A percentile compares a stretch with the other conserved stretches of the same genome.
phyloP scores from a whole-genome alignment of 257 asterid species.

The Galeopsis tetrahit region DNA sequence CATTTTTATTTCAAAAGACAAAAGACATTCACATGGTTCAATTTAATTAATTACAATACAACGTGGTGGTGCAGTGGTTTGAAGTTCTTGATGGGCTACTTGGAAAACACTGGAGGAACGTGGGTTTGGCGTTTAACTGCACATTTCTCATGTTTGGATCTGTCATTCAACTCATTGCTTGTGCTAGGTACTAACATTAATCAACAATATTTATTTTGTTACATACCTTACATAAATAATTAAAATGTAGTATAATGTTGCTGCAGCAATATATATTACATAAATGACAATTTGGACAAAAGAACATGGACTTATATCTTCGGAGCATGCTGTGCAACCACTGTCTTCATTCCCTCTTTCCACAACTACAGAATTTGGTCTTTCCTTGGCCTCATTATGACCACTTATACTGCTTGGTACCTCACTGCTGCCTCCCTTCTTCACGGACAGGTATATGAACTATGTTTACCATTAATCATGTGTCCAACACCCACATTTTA shows the following conservation, averaged over 20 bases:
- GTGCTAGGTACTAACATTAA: no score
- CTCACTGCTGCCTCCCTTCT: slow-evolving; percentile 83
- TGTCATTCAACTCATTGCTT: slow-evolving; percentile 95
- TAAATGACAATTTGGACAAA: slow-evolving; percentile 95
- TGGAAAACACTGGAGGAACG: slow-evolving; percentile 95
- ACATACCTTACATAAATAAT: no score
- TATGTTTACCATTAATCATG: no score
- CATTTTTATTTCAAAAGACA: slow-evolving; percentile 5
- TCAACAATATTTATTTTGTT: no score
- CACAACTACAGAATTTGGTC: slow-evolving; percentile 97
- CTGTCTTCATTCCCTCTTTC: slow-evolving; percentile 91
- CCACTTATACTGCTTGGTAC: slow-evolving; percentile 97
- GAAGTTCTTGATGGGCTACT: slow-evolving; percentile 96
- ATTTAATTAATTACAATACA: neutral
- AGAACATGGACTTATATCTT: slow-evolving; percentile 94
- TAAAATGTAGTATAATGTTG: no score
- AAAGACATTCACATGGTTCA: slow-evolving; percentile 33
- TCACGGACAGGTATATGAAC: slow-evolving; percentile 75
- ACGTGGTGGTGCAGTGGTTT: slow-evolving; percentile 61
- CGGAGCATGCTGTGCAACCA: slow-evolving; percentile 95
- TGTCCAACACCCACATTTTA: no score
- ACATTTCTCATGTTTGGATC: slow-evolving; percentile 96
- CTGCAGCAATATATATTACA: slow-evolving; percentile 89
- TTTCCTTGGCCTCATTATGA: slow-evolving; percentile 82
- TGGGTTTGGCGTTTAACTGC: slow-evolving; percentile 94